These are phyloP conservation scores for Coniochaeta prunicola DNA, from an alignment of 2,329 filamentous ascomycete species.

Conservation along the genomic window DNA sequence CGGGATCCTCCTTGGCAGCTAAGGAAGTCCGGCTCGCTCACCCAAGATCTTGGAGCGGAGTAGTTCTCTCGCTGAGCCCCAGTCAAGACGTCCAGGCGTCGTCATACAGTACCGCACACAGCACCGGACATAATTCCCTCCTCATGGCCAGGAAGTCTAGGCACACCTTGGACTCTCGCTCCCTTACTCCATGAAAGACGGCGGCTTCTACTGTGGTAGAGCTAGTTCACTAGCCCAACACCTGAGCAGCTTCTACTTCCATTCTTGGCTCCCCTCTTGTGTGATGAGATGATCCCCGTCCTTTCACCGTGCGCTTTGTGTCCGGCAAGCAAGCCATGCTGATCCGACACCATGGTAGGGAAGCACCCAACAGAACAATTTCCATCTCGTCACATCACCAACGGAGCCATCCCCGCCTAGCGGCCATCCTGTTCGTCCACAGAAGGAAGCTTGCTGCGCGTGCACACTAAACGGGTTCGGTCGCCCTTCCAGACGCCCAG, in stretches of 20 bases:
- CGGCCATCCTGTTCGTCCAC: not conserved
- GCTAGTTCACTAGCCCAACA: no score
- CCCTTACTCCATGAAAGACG: no score
- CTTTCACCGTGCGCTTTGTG: not conserved
- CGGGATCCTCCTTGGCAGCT: not conserved
- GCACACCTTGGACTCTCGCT: no score
- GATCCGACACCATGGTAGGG: slow-evolving; percentile 1
- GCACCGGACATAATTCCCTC: not conserved
- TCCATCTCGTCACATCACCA: not conserved
- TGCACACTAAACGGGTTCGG: not conserved
- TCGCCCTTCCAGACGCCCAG: not conserved
- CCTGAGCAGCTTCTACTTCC: not conserved
- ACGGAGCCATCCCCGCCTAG: not conserved
- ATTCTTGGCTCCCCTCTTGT: not conserved
- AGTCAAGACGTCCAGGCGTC: not conserved
- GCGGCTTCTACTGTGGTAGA: no score
- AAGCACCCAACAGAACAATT: not conserved
- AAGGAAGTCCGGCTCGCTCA: not conserved
- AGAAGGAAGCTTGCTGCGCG: not conserved
- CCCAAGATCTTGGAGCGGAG: not conserved
- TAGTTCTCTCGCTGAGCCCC: not conserved
- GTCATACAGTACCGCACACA: not conserved
- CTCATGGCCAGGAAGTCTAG: not conserved
- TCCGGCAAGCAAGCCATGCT: not conserved
- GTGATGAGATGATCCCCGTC: not conserved